Evolutionary conservation across 2,329 filamentous ascomycete species (phyloP).

Genomic region (Dissoconium aciculare): DNA sequence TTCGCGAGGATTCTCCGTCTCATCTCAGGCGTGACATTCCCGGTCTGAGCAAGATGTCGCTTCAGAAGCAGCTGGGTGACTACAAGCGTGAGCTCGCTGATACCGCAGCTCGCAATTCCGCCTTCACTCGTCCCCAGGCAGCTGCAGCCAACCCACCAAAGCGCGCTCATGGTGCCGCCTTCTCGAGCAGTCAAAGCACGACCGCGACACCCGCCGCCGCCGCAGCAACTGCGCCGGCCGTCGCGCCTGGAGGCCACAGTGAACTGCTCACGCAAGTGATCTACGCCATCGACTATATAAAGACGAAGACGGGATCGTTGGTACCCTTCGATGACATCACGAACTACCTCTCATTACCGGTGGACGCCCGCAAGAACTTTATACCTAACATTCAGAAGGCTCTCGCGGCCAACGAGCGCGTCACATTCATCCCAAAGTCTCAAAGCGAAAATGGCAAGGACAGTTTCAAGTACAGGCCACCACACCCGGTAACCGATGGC

Average conservation of each 20-base stretch:
- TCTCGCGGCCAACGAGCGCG: conserved; percentile 51
- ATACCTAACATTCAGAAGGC: conserved; percentile 52
- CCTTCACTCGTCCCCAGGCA: conserved; percentile 31
- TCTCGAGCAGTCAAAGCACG: conserved; percentile 2
- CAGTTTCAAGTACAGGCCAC: conserved; percentile 69
- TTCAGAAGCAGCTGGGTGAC: conserved; percentile 15
- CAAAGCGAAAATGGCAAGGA: conserved; percentile 35
- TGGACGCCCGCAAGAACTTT: conserved; percentile 24
- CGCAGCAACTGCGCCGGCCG: neutral
- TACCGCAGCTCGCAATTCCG: conserved; percentile 18
- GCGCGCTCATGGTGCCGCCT: conserved; percentile 16
- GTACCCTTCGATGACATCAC: conserved; percentile 64
- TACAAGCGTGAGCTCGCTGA: conserved; percentile 21
- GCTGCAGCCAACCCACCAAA: conserved; percentile 55
- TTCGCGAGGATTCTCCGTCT: too few relatives aligned
- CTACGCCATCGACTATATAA: conserved; percentile 73
- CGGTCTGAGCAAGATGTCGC: too few relatives aligned
- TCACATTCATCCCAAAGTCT: conserved; percentile 37
- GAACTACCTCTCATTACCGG: conserved; percentile 58
- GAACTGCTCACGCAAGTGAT: conserved; percentile 78
- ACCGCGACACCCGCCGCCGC: neutral
- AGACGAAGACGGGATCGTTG: conserved; percentile 47
- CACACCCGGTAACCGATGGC: conserved; percentile 66
- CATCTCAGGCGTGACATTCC: too few relatives aligned
- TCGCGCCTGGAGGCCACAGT: conserved; percentile 26